Base-by-base conservation (phyloP, 768 basidiomycete genomes). In the Butyriboletus loyo region DNA sequence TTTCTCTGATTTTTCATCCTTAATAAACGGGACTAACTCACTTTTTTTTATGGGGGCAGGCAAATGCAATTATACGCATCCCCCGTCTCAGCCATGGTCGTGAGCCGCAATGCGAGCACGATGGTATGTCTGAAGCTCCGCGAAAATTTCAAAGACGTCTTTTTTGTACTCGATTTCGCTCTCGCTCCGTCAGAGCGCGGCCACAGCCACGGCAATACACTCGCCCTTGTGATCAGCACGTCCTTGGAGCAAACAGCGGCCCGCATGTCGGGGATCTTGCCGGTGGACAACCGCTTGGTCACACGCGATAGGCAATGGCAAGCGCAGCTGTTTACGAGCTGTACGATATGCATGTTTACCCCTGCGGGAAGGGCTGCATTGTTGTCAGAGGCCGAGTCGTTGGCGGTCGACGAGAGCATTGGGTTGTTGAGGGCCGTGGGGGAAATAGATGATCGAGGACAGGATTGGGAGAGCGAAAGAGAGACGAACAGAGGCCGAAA, bases 41-140 rank as follows among this genome's bases (percentile, higher is more conserved):
- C 41, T 13, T 10, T 19, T 8, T 3, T 35, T 38, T 41, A n/a
- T n/a, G n/a, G n/a, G n/a, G 22, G 28, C 55, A 75, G 66, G 45
- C 61, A 64, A 39, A 56, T 63, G 65, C 68, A 58, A 19, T 52
- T 49, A 1, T 24, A 56, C 1, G 13, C 47, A 11, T 53, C 45
- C 10, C 61, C 47, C 22, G 54, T 49, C 64, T 72, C 38, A 55
- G 74, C 32, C 73, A 76, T 49, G 15, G 69, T 86, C 32, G 78
- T 88, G 48, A 85, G 83, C 11, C 81, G 85, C 14, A 80, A 80
- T 22, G 78, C 84, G 0, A 79, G 85, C 59, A 81, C 87, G 44
- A 61, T 84, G 14, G 72, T 76, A 21, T 79, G 82, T 60, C 59
- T 84, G 25, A 72, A 68, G 46, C 34, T 74, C 24, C 59, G 55